Conservation (phyloP, 768 basidiomycete species). For the Amanita subjunquillea region DNA sequence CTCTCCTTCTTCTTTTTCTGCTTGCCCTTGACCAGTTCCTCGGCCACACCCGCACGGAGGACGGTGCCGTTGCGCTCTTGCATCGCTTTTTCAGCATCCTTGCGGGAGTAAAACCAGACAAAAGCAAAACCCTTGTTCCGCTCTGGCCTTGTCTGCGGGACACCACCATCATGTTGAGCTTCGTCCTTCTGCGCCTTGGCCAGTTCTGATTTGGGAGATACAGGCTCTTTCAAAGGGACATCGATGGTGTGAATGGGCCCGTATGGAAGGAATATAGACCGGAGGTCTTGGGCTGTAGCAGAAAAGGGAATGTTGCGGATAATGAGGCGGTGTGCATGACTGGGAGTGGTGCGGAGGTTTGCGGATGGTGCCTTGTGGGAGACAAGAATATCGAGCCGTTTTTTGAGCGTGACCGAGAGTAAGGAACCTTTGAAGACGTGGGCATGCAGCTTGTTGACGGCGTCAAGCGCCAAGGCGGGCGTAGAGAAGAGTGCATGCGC, state of each 20-base stretch:
- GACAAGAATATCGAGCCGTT: slow-evolving; percentile 60
- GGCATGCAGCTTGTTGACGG: slow-evolving; percentile 76
- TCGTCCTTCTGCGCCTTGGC: slow-evolving; percentile 18
- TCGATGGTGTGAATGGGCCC: slow-evolving; percentile 83
- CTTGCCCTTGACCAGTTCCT: slow-evolving; percentile 44
- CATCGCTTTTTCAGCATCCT: slow-evolving; percentile 77
- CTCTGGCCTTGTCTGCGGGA: slow-evolving; percentile 10
- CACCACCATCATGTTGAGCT: background rate
- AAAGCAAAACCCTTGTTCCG: slow-evolving; percentile 79
- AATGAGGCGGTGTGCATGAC: slow-evolving; percentile 73
- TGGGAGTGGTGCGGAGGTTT: slow-evolving; percentile 32
- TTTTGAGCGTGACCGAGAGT: slow-evolving; percentile 83
- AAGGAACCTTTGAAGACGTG: slow-evolving; percentile 86
- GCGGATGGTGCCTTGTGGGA: slow-evolving; percentile 24
- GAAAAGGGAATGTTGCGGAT: slow-evolving; percentile 85
- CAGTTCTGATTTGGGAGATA: slow-evolving; percentile 6
- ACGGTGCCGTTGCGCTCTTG: slow-evolving; percentile 70
- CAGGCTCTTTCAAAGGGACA: slow-evolving; percentile 44
- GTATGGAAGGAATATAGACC: slow-evolving; percentile 76
- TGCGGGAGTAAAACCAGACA: slow-evolving; percentile 83
- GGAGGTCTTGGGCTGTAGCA: slow-evolving; percentile 76
- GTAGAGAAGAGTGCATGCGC: slow-evolving; percentile 70
- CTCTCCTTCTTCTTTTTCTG: slow-evolving; percentile 59
- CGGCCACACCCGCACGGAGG: slow-evolving; percentile 53
- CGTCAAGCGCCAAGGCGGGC: slow-evolving; percentile 56